Conservation (phyloP, 225 moss, liverwort and hornwort genomes). For the Pseudoscleropodium purum region DNA sequence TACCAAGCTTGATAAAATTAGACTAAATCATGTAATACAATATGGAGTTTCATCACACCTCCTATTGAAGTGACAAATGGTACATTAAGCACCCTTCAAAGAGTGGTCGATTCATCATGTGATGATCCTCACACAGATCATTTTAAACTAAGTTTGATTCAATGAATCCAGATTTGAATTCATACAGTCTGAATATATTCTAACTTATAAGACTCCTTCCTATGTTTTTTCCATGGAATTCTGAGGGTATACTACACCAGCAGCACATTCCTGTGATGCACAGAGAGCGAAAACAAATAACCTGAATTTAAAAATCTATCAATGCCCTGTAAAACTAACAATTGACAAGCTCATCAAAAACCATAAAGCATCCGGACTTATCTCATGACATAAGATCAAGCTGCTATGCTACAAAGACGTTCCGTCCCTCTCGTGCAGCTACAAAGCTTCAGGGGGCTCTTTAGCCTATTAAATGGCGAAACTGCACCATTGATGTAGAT, state of each 20-base stretch:
- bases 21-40: neutral
- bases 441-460: neutral
- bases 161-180: neutral
- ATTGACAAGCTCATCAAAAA: neutral
- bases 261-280: neutral
- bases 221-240: neutral
- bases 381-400: neutral
- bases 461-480: neutral
- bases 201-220: neutral
- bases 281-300: neutral
- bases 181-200: neutral
- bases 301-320: neutral
- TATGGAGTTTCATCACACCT: neutral
- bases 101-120: neutral
- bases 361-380: neutral
- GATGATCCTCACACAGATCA: neutral
- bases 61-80: neutral
- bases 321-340: neutral
- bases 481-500: neutral
- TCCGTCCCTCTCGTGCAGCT: neutral
- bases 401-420: neutral
- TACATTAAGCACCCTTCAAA: neutral
- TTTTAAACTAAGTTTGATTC: neutral
- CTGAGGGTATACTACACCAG: neutral
- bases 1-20: neutral